Conservation (phyloP, 73 alveolate species). For the Diophrys appendiculata region DNA sequence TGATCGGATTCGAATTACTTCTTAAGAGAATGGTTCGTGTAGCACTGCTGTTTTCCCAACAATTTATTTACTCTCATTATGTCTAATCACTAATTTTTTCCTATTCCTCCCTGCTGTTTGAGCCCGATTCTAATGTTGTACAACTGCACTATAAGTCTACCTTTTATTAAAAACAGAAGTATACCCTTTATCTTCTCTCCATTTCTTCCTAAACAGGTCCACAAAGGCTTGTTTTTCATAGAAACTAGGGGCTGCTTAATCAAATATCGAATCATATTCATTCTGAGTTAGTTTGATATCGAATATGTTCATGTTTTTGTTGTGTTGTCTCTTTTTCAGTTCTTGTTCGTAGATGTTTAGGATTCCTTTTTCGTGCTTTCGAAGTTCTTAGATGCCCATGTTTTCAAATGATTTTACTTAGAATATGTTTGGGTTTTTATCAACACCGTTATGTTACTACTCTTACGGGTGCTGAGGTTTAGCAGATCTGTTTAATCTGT, state of each 20-base stretch:
- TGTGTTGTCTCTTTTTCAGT: not conserved
- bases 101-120: not conserved
- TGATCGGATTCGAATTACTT: too few species aligned
- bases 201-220: constrained; percentile 53
- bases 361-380: constrained; percentile 44
- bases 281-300: not conserved
- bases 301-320: not conserved
- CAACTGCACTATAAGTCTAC: constrained; percentile 10
- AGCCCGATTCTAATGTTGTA: too few species aligned
- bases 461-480: too few species aligned
- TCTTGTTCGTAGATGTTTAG: constrained; percentile 16
- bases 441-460: too few species aligned
- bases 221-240: constrained; percentile 61
- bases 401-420: constrained; percentile 8
- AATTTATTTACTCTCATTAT: not conserved
- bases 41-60: not conserved
- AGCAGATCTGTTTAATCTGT: too few species aligned
- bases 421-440: too few species aligned
- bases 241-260: constrained; percentile 41
- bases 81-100: not conserved
- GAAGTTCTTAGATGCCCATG: constrained; percentile 30
- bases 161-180: constrained; percentile 54
- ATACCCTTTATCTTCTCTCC: constrained; percentile 66
- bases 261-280: constrained; percentile 51
- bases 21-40: not conserved